Evolutionary conservation across 2,329 filamentous ascomycete species (phyloP), one percentile per base, ranked within the genome.

Genomic region (Cercospora sojina): DNA sequence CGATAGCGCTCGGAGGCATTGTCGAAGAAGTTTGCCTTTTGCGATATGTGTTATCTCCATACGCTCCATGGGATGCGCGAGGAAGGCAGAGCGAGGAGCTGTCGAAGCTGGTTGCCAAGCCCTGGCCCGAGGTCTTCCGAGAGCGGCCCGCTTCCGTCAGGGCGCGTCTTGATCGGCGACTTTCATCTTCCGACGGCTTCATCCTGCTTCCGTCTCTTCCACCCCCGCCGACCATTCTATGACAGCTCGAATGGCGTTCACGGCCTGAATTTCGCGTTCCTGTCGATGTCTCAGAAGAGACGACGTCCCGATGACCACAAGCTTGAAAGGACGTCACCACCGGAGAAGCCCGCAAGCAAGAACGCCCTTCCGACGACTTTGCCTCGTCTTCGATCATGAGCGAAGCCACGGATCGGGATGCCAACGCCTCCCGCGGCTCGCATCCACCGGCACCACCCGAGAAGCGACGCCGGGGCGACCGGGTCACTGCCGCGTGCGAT

Each of bases 401-500:
- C 20, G 57, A 59, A 18, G 35, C 9, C 27, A 47, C 47, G 23
- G 47, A 51, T 27, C 12, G 12, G 13, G 47, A n/a, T 16, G 47
- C 35, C 31, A 59, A 27, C 12, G 35, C n/a, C 35, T 10, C 35
- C 12, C 18, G n/a, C 25, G 35, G 35, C 25, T 43, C 12, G 18
- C 35, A 29, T 9, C 20, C 59, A 16, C 43, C 20, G 31, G 31
- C 60, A 38, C 51, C 60, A 20, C 43, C 65, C 23, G 61, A 53
- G 32, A 72, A 73, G 62, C 56, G 72, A 60, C 68, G 71, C 32
- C 69, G 70, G 13, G 29, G 68, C 6, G 70, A 71, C 16, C 73
- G 74, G 7, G 72, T 74, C 9, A 59, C 75, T 47, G 75, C 78
- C 60, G 80, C 80, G 16, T 83, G 81, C 70, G 78, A 81, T 64